These are phyloP conservation scores for Exophiala aquamarina DNA, from an alignment of 2,329 filamentous ascomycete genomes.

Conservation along the genomic window DNA sequence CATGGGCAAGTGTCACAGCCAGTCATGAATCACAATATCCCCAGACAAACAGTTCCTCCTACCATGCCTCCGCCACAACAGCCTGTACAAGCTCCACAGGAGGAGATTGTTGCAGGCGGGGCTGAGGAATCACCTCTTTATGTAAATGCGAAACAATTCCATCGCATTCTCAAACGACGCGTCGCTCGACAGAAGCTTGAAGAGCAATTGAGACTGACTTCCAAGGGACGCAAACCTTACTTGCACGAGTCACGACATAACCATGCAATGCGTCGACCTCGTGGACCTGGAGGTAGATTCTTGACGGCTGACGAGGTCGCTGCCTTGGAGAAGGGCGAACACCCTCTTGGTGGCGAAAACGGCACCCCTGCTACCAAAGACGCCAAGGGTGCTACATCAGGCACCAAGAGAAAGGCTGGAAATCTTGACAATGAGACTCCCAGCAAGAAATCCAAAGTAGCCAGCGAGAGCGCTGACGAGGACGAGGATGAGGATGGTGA, in stretches of 20 bases:
- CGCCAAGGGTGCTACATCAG: constrained; percentile 32
- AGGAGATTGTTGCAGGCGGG: constrained; percentile 69
- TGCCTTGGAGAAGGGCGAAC: constrained; percentile 69
- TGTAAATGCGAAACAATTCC: constrained; percentile 98
- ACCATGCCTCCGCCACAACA: constrained; percentile 51
- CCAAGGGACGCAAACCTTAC: constrained; percentile 94
- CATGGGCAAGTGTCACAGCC: constrained; percentile 71
- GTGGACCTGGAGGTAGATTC: constrained; percentile 92
- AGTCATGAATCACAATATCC: constrained; percentile 68
- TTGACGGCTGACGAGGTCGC: constrained; percentile 95
- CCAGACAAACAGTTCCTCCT: constrained; percentile 52
- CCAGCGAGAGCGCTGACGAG: constrained; percentile 51
- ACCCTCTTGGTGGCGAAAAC: constrained; percentile 37
- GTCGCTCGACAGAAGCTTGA: constrained; percentile 92
- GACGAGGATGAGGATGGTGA: constrained; percentile 57
- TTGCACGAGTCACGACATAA: constrained; percentile 97
- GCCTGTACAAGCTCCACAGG: constrained; percentile 64
- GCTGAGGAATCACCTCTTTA: constrained; percentile 93
- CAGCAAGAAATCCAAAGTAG: constrained; percentile 52
- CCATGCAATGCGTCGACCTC: constrained; percentile 92
- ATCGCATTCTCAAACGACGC: constrained; percentile 90
- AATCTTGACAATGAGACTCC: constrained; percentile 45
- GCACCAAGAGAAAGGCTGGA: constrained; percentile 54
- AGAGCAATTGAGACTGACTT: constrained; percentile 86
- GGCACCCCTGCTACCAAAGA: constrained; percentile 30